Evolutionary conservation across 371 early-diverging fungal genomes (phyloP).

Genomic region (Mortierella sp.): DNA sequence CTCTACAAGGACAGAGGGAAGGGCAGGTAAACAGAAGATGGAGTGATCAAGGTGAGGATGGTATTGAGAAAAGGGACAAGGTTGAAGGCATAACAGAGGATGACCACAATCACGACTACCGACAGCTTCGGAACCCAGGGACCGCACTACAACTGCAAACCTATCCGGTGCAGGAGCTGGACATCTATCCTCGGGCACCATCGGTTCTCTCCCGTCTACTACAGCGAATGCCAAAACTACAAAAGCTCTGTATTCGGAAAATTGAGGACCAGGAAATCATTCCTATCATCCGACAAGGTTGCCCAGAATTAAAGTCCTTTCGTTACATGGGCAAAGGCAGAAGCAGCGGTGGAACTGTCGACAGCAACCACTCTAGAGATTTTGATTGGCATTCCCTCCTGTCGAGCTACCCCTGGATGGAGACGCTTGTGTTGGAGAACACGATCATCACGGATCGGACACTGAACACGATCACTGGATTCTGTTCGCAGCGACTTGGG

Average conservation of each 20-base stretch:
- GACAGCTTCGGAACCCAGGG: too few relatives aligned
- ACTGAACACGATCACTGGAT: not conserved
- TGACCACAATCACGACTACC: not conserved
- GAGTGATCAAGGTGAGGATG: not conserved
- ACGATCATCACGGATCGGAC: slow-evolving; percentile 2
- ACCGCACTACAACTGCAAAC: too few relatives aligned
- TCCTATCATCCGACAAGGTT: not conserved
- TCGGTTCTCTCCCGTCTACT: not conserved
- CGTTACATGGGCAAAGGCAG: not conserved
- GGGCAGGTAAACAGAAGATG: not conserved
- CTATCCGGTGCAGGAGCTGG: not conserved
- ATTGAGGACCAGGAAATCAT: not conserved
- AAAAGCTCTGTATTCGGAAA: not conserved
- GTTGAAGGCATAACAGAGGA: too few relatives aligned
- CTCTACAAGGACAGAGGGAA: too few relatives aligned
- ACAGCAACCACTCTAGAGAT: not conserved
- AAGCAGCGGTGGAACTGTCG: too few relatives aligned
- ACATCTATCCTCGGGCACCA: not conserved
- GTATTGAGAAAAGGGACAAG: not conserved
- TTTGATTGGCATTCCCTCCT: not conserved
- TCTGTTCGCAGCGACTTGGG: not conserved
- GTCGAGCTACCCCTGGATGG: not conserved
- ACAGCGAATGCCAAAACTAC: not conserved
- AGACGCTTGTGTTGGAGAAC: not conserved
- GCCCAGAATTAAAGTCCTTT: not conserved